Evolutionary conservation across 2,329 filamentous ascomycete genomes (phyloP), one percentile per base, ranked within the genome.

Genomic region (Didymellaceae sp.): DNA sequence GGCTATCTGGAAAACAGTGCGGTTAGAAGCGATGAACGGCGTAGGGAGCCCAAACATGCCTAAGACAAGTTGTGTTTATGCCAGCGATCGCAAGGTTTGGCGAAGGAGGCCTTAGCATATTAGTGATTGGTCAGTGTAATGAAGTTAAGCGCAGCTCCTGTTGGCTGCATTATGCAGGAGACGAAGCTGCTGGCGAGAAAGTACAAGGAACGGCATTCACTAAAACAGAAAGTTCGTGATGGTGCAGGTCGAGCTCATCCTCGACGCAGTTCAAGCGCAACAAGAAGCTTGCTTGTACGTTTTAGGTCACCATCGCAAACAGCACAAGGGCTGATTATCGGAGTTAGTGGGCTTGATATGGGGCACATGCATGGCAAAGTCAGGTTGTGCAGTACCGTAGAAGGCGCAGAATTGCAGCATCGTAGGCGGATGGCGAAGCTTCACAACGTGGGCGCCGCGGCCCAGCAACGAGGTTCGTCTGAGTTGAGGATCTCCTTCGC

Each of bases 161-260:
- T 48, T 57, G 57, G 48, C 54, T 65, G 65, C 63, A 69, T 57
- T 59, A 62, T 53, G 66, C 65, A 68, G 65, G 65, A 67, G 61
- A 60, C 46, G 52, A 44, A 55, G 42, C 52, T 54, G 57, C 61
- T 61, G 62, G 59, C 59, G 38, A 30, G 18, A 26, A 26, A 24
- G 35, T 39, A 39, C 44, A 55, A 35, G 47, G 30, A 41, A 41
- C 11, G 37, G 22, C 38, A 16, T 26, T 18, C n/a, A 25, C 34
- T 47, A 41, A 25, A 38, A 26, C 32, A 28, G 25, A 35, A 54
- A 53, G 52, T 62, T 66, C 55, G 39, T 61, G 54, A 57, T 55
- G 55, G 57, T 58, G 60, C 62, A 61, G 52, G 33, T 32, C 37
- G 41, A 48, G 45, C 24, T 43, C 43, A 54, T 45, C 50, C 41